Conservation (phyloP, 1,139 yeast species). For the Geotrichum europaeum region DNA sequence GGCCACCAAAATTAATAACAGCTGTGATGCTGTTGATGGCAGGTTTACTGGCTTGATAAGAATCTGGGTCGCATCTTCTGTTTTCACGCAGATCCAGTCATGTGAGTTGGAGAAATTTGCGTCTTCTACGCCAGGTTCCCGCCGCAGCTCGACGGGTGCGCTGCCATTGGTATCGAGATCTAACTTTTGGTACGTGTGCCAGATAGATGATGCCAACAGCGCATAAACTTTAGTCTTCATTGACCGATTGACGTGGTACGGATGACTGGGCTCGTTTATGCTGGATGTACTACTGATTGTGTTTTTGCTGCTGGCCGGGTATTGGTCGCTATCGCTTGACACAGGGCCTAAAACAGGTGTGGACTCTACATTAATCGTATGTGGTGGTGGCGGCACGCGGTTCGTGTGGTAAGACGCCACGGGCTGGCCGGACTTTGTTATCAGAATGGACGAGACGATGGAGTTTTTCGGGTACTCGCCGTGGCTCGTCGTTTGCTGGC, state of each 20-base stretch:
- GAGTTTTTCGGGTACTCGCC: constrained; percentile 3
- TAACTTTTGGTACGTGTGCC: constrained; percentile 26
- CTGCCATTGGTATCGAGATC: constrained; percentile 4
- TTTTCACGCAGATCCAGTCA: constrained; percentile 26
- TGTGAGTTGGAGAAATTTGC: constrained; percentile 2
- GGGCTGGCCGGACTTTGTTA: constrained; percentile 26
- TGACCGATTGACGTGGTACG: constrained; percentile 26
- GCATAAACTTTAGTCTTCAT: constrained; percentile 31
- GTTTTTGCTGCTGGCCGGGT: constrained; percentile 3
- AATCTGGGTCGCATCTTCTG: constrained; percentile 26
- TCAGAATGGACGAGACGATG: constrained; percentile 28
- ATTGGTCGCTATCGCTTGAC: constrained; percentile 18
- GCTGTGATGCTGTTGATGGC: constrained; percentile 19
- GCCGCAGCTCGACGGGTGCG: not conserved
- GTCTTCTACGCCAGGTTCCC: constrained; percentile 1
- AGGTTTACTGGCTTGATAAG: constrained; percentile 25
- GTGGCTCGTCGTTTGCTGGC: constrained; percentile 19
- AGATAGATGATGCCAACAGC: constrained; percentile 28
- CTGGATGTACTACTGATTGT: constrained; percentile 5
- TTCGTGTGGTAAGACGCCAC: constrained; percentile 28
- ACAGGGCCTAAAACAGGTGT: constrained; percentile 1
- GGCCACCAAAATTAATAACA: constrained; percentile 28
- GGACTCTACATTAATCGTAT: constrained; percentile 5
- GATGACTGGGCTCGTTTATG: constrained; percentile 13
- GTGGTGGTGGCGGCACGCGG: constrained; percentile 24